These are phyloP conservation scores for Cutaneotrichosporon dermatis DNA, from an alignment of 1,284 basidiomycete species.

Conservation along the genomic window DNA sequence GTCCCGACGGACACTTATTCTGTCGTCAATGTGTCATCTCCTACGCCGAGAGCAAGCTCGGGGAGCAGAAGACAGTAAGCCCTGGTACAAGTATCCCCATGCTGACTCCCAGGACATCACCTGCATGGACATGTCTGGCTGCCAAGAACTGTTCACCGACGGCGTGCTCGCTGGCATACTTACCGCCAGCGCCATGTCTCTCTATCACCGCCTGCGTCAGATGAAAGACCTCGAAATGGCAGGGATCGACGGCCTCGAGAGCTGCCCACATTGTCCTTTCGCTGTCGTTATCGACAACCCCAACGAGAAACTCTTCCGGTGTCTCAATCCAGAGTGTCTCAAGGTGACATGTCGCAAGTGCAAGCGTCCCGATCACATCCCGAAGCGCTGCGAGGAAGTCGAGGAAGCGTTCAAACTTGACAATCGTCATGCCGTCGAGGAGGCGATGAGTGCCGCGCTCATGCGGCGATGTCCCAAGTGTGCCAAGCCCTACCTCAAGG, in stretches of 20 bases:
- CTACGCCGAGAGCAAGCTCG: conserved; percentile 47
- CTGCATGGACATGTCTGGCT: conserved; percentile 71
- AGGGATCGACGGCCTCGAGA: conserved; percentile 59
- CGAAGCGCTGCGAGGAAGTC: conserved; percentile 72
- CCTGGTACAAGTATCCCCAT: too few species aligned
- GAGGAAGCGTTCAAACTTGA: conserved; percentile 67
- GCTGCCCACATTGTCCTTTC: conserved; percentile 84
- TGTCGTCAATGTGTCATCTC: conserved; percentile 58
- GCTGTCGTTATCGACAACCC: conserved; percentile 69
- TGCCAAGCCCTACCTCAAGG: conserved; percentile 43
- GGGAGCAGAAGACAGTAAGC: conserved; percentile 44
- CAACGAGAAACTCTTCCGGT: conserved; percentile 71
- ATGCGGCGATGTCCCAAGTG: conserved; percentile 71
- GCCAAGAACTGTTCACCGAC: conserved; percentile 62
- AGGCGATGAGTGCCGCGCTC: conserved; percentile 80
- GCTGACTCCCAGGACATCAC: too few species aligned
- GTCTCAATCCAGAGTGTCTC: conserved; percentile 66
- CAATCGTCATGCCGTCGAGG: conserved; percentile 70
- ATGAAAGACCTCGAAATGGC: conserved; percentile 71
- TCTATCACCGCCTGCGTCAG: conserved; percentile 70
- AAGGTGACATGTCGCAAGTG: conserved; percentile 71
- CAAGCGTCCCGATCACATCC: conserved; percentile 74
- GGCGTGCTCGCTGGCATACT: conserved; percentile 60
- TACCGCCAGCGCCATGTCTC: conserved; percentile 56
- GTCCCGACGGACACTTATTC: conserved; percentile 73